Conservation (phyloP, 2,329 filamentous ascomycete genomes). For the Paraconiothyrium brasiliense region DNA sequence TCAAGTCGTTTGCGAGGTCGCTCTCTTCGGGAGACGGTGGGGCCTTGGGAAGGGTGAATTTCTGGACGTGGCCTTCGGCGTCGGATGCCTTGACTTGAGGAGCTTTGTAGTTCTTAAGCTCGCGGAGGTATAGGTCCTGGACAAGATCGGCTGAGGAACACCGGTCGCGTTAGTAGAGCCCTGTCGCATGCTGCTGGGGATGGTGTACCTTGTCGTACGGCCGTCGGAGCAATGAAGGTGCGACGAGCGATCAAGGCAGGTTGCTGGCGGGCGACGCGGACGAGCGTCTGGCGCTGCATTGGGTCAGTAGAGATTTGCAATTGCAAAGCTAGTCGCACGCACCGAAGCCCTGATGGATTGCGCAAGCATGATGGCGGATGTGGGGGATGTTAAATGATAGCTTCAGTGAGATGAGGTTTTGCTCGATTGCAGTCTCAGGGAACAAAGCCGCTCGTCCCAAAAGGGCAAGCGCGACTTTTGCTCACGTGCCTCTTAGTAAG, state of each 20-base stretch:
- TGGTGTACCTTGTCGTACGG: constrained; percentile 68
- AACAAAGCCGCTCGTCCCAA: constrained; percentile 33
- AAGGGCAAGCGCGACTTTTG: constrained; percentile 26
- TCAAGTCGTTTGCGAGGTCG: constrained; percentile 89
- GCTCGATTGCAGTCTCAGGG: constrained; percentile 17
- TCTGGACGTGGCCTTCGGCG: constrained; percentile 88
- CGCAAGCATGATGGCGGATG: constrained; percentile 63
- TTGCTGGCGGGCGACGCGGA: constrained; percentile 68
- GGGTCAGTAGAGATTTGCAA: constrained; percentile 36
- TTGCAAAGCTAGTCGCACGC: constrained; percentile 37
- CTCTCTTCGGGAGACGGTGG: constrained; percentile 92
- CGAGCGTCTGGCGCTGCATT: constrained; percentile 67
- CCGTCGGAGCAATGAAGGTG: constrained; percentile 70
- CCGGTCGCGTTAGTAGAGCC: constrained; percentile 46
- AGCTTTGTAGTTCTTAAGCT: constrained; percentile 95
- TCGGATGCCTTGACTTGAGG: constrained; percentile 84
- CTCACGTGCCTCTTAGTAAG: constrained; percentile 10
- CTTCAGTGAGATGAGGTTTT: no score
- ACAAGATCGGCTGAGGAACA: constrained; percentile 83
- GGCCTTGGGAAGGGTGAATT: constrained; percentile 80
- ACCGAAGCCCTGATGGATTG: constrained; percentile 71
- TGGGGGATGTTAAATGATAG: constrained; percentile 24
- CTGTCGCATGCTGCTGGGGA: constrained; percentile 32
- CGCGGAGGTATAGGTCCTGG: constrained; percentile 96
- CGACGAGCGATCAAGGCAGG: constrained; percentile 64